Evolutionary conservation across 75 land plant genomes (phyloP).

Genomic region (Pinus albicaulis): DNA sequence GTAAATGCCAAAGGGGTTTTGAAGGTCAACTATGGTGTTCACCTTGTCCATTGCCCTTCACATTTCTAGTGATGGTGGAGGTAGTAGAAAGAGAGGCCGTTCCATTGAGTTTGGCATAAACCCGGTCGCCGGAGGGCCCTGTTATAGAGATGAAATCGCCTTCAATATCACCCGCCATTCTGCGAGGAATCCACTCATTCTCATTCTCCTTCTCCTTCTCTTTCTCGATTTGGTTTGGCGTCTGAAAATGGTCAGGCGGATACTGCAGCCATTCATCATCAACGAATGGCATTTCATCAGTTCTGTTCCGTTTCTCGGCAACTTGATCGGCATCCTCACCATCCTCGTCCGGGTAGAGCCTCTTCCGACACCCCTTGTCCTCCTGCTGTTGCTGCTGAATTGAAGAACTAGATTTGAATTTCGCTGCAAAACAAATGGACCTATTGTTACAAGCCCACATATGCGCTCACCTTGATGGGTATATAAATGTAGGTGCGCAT

Average conservation of each 20-base stretch:
- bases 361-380: constrained; percentile 1
- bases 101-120: constrained; percentile 65
- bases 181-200: constrained; percentile 25
- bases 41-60: no score
- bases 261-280: constrained; percentile 61
- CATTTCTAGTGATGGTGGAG: no score
- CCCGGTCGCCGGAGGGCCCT: constrained; percentile 72
- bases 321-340: constrained; percentile 6
- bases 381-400: not conserved
- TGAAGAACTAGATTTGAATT: not conserved
- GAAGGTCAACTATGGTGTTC: no score
- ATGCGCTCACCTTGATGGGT: not conserved
- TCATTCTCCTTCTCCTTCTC: constrained; percentile 17
- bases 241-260: constrained; percentile 24
- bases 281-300: not conserved
- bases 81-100: not conserved
- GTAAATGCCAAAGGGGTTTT: no score
- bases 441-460: not conserved
- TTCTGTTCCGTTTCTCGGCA: constrained; percentile 17
- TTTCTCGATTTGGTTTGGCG: constrained; percentile 5
- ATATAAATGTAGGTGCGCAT: not conserved
- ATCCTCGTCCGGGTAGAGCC: constrained; percentile 9
- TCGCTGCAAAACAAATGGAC: not conserved
- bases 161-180: constrained; percentile 69
- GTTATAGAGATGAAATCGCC: constrained; percentile 87